Evolutionary conservation across 2,329 filamentous ascomycete genomes (phyloP).

Genomic region (Alternaria rosae): DNA sequence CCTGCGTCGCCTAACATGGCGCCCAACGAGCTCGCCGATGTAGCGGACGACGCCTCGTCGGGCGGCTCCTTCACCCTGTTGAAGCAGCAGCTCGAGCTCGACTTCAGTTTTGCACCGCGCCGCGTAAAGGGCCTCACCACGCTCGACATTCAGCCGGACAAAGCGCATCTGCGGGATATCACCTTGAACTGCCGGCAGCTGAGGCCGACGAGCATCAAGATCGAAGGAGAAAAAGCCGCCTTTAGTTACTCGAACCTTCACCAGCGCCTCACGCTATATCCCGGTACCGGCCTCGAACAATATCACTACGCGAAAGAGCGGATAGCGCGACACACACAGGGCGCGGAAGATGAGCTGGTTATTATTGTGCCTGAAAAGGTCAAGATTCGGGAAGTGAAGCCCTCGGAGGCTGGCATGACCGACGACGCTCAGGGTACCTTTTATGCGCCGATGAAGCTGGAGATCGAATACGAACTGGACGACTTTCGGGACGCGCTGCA

Average conservation of each 20-base stretch:
- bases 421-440: slow-evolving; percentile 36
- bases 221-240: slow-evolving; percentile 49
- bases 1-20: slow-evolving; percentile 40
- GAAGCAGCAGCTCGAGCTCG: slow-evolving; percentile 87
- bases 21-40: slow-evolving; percentile 41
- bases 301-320: slow-evolving; percentile 79
- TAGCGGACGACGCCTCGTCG: slow-evolving; percentile 40
- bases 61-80: slow-evolving; percentile 65
- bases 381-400: slow-evolving; percentile 67
- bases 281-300: slow-evolving; percentile 70
- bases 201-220: slow-evolving; percentile 60
- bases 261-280: slow-evolving; percentile 67
- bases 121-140: slow-evolving; percentile 79
- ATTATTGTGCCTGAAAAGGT: slow-evolving; percentile 67
- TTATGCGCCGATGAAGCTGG: slow-evolving; percentile 68
- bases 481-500: slow-evolving; percentile 86
- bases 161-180: slow-evolving; percentile 62
- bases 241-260: slow-evolving; percentile 70
- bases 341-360: slow-evolving; percentile 64
- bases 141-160: slow-evolving; percentile 75
- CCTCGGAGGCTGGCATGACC: slow-evolving; percentile 53
- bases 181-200: slow-evolving; percentile 70
- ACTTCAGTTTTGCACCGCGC: slow-evolving; percentile 82
- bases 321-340: slow-evolving; percentile 64
- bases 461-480: slow-evolving; percentile 79